A percentile compares a stretch with the other conserved stretches of the same genome.
Evolutionary conservation across 345 rosid genomes (phyloP).

Genomic region (Eucalyptus urophylla): DNA sequence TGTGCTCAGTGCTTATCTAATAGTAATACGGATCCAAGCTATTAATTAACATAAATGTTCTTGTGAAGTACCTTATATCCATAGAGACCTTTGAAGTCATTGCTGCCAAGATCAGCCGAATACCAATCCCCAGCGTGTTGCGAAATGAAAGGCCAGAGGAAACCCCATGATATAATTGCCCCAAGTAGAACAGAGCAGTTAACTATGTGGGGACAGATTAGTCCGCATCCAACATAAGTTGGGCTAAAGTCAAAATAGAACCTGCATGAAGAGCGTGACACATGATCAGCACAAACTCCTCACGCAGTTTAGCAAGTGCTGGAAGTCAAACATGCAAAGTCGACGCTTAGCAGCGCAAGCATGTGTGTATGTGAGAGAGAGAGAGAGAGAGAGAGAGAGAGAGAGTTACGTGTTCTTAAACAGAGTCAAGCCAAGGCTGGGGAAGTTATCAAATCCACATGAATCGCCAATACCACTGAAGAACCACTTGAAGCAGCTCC

Average conservation of each 20-base stretch:
- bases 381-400: neutral
- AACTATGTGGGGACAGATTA: conserved; percentile 91
- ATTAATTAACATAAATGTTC: neutral
- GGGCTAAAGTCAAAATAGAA: conserved; percentile 94
- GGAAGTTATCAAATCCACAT: conserved; percentile 92
- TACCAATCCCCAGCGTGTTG: conserved; percentile 79
- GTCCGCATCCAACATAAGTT: conserved; percentile 94
- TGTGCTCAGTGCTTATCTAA: neutral
- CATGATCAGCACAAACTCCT: neutral
- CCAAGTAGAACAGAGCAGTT: conserved; percentile 87
- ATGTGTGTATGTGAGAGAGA: neutral
- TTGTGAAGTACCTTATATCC: conserved; percentile 67
- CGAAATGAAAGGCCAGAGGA: conserved; percentile 81
- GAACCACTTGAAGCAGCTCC: conserved; percentile 99
- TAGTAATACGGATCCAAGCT: neutral
- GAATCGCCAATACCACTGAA: conserved; percentile 91
- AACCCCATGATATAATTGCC: conserved; percentile 87
- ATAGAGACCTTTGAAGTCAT: conserved; percentile 88
- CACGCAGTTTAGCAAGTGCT: neutral
- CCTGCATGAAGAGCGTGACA: conserved; percentile 13
- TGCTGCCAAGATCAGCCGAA: conserved; percentile 65
- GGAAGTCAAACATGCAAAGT: neutral
- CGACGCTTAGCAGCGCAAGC: neutral
- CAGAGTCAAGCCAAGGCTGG: conserved; percentile 70
- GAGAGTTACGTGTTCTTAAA: conserved; percentile 72